Percentiles rank a stretch among this genome's conserved stretches.
phyloP scores from a whole-genome alignment of 495 filamentous ascomycete genomes.

The Alectoria sarmentosa region DNA sequence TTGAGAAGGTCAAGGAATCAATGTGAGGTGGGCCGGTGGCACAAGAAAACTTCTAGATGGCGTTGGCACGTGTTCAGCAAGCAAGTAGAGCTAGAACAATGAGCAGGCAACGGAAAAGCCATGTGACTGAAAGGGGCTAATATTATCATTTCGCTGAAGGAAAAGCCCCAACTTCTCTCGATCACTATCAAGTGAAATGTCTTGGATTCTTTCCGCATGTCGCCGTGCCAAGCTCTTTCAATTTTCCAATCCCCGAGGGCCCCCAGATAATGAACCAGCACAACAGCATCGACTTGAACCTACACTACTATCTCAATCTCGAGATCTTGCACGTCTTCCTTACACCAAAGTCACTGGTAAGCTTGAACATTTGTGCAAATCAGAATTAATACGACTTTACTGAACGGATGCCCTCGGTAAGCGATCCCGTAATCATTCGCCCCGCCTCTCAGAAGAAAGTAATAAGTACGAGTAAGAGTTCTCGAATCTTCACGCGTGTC shows the following conservation, averaged over 20 bases:
- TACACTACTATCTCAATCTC: background rate
- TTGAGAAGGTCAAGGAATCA: slow-evolving; percentile 57
- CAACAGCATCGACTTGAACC: background rate
- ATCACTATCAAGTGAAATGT: too few species aligned
- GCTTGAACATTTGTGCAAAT: too few species aligned
- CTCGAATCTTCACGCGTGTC: background rate
- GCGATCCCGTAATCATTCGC: slow-evolving; percentile 15
- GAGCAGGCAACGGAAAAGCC: background rate
- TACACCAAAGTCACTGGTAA: background rate
- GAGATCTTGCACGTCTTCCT: background rate
- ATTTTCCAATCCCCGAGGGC: background rate
- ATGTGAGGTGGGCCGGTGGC: slow-evolving; percentile 10
- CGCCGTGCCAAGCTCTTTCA: background rate
- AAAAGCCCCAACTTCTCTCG: too few species aligned
- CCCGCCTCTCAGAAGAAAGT: background rate
- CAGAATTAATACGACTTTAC: background rate
- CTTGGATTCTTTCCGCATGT: background rate
- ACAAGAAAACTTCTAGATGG: slow-evolving; percentile 5
- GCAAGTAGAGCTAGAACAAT: background rate
- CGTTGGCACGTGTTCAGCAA: slow-evolving; percentile 6
- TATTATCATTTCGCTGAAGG: background rate
- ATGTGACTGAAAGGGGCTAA: background rate
- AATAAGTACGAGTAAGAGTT: too few species aligned
- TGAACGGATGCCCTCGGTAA: background rate
- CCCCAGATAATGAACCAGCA: background rate